Conservation (phyloP, 2,329 filamentous ascomycete genomes). For the Phaeomoniella chlamydospora region DNA sequence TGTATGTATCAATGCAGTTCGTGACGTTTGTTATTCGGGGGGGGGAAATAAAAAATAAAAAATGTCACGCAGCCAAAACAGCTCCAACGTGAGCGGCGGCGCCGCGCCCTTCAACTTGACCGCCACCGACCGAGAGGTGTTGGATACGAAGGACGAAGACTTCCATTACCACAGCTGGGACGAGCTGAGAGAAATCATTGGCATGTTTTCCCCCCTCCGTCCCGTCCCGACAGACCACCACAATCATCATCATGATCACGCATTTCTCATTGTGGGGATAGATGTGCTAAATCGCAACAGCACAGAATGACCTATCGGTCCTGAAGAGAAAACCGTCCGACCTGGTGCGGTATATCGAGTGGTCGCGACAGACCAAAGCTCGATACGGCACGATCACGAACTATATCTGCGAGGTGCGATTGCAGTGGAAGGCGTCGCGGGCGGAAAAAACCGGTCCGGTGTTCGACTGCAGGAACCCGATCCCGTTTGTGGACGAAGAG, state of each 20-base stretch:
- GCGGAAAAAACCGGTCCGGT: conserved; percentile 15
- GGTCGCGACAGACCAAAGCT: conserved; percentile 39
- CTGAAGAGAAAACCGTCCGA: conserved; percentile 46
- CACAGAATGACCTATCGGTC: conserved; percentile 36
- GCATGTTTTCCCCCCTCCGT: conserved; percentile 17
- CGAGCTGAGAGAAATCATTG: conserved; percentile 35
- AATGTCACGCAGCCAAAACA: too few relatives aligned
- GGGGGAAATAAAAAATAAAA: too few relatives aligned
- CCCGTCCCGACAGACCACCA: background rate
- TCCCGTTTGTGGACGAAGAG: conserved; percentile 36
- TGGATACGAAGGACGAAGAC: conserved; percentile 37
- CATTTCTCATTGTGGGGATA: too few relatives aligned
- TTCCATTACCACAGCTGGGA: conserved; percentile 37
- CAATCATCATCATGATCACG: conserved; percentile 3
- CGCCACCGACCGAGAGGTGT: conserved; percentile 30
- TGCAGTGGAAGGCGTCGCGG: conserved; percentile 31
- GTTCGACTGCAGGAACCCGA: conserved; percentile 29
- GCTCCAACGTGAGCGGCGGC: too few relatives aligned
- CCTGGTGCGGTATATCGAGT: conserved; percentile 43
- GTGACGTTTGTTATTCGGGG: too few relatives aligned
- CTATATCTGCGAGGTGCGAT: conserved; percentile 39
- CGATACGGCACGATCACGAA: conserved; percentile 40
- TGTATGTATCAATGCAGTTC: too few relatives aligned
- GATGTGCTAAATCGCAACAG: conserved; percentile 17
- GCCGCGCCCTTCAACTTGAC: conserved; percentile 30